phyloP scores from a whole-genome alignment of 2,329 filamentous ascomycete genomes.

The Ceratocystis lukuohia region DNA sequence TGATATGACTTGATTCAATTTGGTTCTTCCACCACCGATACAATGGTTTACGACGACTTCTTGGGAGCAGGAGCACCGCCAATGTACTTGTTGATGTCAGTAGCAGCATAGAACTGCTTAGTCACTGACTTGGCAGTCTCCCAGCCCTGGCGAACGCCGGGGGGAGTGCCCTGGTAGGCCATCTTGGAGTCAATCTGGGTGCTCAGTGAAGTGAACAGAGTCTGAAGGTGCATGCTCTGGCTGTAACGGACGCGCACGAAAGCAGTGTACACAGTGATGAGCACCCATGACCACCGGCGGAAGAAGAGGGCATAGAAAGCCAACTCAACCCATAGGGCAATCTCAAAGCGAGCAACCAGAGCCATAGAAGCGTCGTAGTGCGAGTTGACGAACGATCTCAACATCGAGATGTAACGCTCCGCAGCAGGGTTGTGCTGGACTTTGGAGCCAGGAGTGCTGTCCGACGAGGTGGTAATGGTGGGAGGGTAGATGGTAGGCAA shows the following conservation, averaged over 20 bases:
- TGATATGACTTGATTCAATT: not conserved
- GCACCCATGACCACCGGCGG: slow-evolving; percentile 79
- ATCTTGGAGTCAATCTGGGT: slow-evolving; percentile 68
- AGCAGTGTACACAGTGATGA: slow-evolving; percentile 71
- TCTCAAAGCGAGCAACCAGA: slow-evolving; percentile 77
- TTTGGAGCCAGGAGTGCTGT: slow-evolving; percentile 41
- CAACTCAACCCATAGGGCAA: slow-evolving; percentile 73
- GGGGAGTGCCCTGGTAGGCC: slow-evolving; percentile 76
- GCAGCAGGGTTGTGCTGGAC: slow-evolving; percentile 29
- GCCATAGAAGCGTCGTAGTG: slow-evolving; percentile 97
- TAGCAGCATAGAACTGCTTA: slow-evolving; percentile 63
- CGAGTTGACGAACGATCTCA: slow-evolving; percentile 89
- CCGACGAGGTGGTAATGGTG: slow-evolving; percentile 38
- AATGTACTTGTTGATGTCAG: slow-evolving; percentile 26
- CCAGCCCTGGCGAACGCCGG: slow-evolving; percentile 67
- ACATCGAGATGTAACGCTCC: slow-evolving; percentile 46
- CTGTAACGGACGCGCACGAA: slow-evolving; percentile 84
- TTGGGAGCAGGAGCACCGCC: slow-evolving; percentile 29
- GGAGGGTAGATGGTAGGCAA: slow-evolving; percentile 73
- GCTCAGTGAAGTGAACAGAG: slow-evolving; percentile 57
- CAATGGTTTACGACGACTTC: slow-evolving; percentile 37
- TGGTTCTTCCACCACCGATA: not conserved
- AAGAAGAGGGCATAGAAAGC: slow-evolving; percentile 72
- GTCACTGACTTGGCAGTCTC: slow-evolving; percentile 59
- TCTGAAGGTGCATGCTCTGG: slow-evolving; percentile 89